Evolutionary conservation across 1,284 basidiomycete species (phyloP), one percentile per base, ranked within the genome.

Genomic region (Afroboletus lepidellus): DNA sequence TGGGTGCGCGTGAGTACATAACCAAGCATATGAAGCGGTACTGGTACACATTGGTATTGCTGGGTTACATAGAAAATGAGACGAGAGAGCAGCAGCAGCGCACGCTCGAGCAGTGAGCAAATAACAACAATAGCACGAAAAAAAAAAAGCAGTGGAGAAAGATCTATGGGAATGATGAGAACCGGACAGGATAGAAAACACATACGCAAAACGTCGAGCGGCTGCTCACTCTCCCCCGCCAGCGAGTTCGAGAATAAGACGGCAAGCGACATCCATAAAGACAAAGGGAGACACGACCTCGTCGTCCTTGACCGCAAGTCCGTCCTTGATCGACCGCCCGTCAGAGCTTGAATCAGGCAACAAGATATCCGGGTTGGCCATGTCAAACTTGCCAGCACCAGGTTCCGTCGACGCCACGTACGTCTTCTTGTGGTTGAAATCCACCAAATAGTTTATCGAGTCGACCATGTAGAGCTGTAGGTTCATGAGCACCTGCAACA

Each of bases 381-480:
- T 82, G 59, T 87, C 86, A 58, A 84, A 90, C 60, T 78, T 84
- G 23, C 80, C 84, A 24, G 85, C 83, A 7, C 76, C 84, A 1
- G 78, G 76, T 49, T 83, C 83, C 18, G 73, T 77, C 8, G 80
- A 80, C 9, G 85, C 80, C 63, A 78, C 76, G 71, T 94, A 94
- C 55, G 95, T 92, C 63, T 92, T 93, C 67, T 98, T 91, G 75
- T 98, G 96, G 62, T 97, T 85, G 74, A 99, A 99, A 69, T 99
- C 96, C 56, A 99, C 97, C 29, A 99, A 82, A 72, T 98, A 99
- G 73, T 98, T 98, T 67, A 89, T 85, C 32, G 88, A 86, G 69
- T 99, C 96, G 24, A 98, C 93, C 76, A 92, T 90, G 70, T 98
- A 99, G 41, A 98, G 78, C 63, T 98, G 94, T 3, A 99, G 79